These are phyloP conservation scores for Allomyces javanicus DNA, from an alignment of 192 early-diverging fungal species.

Conservation along the genomic window DNA sequence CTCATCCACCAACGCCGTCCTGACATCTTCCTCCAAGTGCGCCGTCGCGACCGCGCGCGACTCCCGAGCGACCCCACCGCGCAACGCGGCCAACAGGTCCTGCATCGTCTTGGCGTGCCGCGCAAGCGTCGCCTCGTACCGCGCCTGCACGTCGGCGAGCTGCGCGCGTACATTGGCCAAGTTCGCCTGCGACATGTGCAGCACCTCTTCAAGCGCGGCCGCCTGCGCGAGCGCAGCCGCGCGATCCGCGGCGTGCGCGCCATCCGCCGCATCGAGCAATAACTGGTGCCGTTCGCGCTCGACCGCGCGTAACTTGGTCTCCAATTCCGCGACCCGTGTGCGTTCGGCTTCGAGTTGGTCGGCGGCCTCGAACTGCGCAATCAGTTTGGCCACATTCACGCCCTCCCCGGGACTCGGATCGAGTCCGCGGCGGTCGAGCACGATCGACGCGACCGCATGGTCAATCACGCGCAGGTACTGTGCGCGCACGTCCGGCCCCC, in stretches of 20 bases:
- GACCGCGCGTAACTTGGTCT: no score
- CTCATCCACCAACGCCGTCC: no score
- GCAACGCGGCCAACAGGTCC: not conserved
- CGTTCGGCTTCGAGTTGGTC: no score
- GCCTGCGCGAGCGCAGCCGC: conserved; percentile 12
- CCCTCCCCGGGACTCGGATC: conserved; percentile 7
- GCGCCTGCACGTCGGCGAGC: not conserved
- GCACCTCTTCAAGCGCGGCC: conserved; percentile 18
- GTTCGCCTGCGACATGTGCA: not conserved
- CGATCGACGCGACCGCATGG: conserved; percentile 51
- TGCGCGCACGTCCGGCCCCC: conserved; percentile 16
- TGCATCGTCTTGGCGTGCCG: not conserved
- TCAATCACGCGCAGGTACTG: conserved; percentile 61
- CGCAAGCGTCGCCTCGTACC: not conserved
- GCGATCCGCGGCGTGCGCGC: no score
- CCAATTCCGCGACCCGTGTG: no score
- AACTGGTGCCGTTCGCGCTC: no score
- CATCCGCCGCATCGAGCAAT: no score
- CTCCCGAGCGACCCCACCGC: no score
- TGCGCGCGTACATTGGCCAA: not conserved
- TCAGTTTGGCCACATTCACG: no score
- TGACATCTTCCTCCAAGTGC: no score
- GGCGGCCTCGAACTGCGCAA: no score
- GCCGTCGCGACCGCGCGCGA: no score
- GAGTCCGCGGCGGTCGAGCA: conserved; percentile 43